Conservation (phyloP, 768 basidiomycete genomes). For the Hirschioporus abietinus region DNA sequence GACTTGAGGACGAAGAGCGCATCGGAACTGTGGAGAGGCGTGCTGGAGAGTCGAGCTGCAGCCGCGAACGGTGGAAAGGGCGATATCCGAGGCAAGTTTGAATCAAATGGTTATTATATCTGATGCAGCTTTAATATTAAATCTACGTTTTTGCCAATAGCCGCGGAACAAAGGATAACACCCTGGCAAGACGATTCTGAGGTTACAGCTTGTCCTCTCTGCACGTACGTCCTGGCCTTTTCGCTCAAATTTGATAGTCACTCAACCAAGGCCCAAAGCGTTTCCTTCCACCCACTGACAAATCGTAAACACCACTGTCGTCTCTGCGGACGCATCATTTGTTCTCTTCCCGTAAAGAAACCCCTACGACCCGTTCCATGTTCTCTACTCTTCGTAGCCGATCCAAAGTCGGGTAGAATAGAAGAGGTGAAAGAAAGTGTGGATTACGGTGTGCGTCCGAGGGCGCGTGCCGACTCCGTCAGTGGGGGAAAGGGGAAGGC, state of each 20-base stretch:
- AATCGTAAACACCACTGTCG: constrained; percentile 97
- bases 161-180: constrained; percentile 86
- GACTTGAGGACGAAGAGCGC: constrained; percentile 57
- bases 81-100: constrained; percentile 59
- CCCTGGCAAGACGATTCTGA: constrained; percentile 87
- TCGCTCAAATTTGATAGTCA: neutral
- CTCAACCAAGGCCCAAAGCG: constrained; percentile 30
- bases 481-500: constrained; percentile 17
- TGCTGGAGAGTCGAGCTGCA: constrained; percentile 38
- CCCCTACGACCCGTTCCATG: constrained; percentile 65
- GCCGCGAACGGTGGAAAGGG: constrained; percentile 42
- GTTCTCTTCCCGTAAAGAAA: constrained; percentile 75
- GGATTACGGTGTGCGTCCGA: constrained; percentile 71
- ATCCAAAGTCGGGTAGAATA: constrained; percentile 66
- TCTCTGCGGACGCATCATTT: constrained; percentile 87
- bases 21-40: constrained; percentile 64
- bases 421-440: constrained; percentile 83
- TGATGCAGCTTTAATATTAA: constrained; percentile 4
- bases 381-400: constrained; percentile 82
- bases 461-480: constrained; percentile 29
- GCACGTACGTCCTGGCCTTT: constrained; percentile 47
- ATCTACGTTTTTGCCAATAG: constrained; percentile 26
- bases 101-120: neutral
- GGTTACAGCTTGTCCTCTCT: constrained; percentile 80
- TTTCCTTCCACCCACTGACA: constrained; percentile 80